Evolutionary conservation across 2,329 filamentous ascomycete genomes (phyloP), one percentile per base, ranked within the genome.

Genomic region (Pestalotiopsis fici): DNA sequence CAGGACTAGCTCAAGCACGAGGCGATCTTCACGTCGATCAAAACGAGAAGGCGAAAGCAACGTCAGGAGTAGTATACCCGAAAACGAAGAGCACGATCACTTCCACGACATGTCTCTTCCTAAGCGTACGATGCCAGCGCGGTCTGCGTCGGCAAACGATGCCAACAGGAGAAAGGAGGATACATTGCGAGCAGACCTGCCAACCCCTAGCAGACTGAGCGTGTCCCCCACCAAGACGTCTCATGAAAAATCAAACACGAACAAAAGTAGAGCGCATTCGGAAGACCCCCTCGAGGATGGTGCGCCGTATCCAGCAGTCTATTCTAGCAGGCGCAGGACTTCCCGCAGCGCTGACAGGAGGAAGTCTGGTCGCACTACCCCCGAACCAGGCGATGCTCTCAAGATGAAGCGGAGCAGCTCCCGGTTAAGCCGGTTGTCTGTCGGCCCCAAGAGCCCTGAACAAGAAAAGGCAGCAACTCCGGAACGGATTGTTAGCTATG

Each of bases 291-390:
- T 81, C 2, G 87, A 92, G 25, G 90, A 93, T 21, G 89, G 89
- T 15, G 92, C 92, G 0, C 91, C 92, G 1, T 91, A 88, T 21
- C 91, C 92, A 0, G 85, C 90, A 1, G 85, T 94, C 7, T 85
- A 89, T 18, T 91, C 91, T 69, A 85, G 89, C 18, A 82, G 84
- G 9, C 82, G 85, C 28, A 82, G 85, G n/a, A 86, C 83, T 70
- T 75, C 78, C 1, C 85, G 87, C n/a, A 79, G 80, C 13, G 76
- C 73, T 31, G 78, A 80, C 47, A 78, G 83, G 59, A 83, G 83
- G 62, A 80, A 80, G 47, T 86, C 87, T 0, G 83, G 83, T 7
- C 83, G 82, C n/a, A 77, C 78, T 4, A 85, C 83, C 2, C 84
- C 87, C 0, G 85, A 86, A 18, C 78, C 82, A 0, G 71, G 75